phyloP scores from a whole-genome alignment of 768 basidiomycete species.

The Rhodotorula sphaerocarpa region DNA sequence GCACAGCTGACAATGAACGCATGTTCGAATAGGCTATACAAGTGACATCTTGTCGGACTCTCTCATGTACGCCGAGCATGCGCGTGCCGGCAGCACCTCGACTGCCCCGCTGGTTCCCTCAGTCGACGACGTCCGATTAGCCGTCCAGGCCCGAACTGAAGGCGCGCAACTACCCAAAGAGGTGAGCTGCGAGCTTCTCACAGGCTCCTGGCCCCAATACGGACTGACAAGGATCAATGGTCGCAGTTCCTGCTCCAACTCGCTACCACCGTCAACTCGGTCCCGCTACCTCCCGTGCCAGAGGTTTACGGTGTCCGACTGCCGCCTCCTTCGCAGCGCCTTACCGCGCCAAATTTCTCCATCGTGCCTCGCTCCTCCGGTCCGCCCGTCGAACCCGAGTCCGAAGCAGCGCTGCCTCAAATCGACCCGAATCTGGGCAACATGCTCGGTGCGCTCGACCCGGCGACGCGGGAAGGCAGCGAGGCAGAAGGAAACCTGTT shows the following conservation, averaged over 20 bases:
- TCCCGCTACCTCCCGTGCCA: constrained; percentile 45
- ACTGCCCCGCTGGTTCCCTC: constrained; percentile 14
- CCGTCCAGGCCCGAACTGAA: constrained; percentile 45
- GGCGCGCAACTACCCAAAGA: constrained; percentile 46
- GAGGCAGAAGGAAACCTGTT: constrained; percentile 38
- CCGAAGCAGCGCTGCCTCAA: neutral
- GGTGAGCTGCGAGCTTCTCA: constrained; percentile 37
- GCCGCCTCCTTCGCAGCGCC: constrained; percentile 43
- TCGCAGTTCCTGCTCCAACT: constrained; percentile 45
- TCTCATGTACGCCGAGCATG: constrained; percentile 45
- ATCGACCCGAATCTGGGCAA: neutral
- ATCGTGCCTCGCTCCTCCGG: constrained; percentile 41
- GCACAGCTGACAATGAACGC: neutral
- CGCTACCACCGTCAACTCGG: constrained; percentile 45
- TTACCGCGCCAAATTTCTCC: constrained; percentile 46
- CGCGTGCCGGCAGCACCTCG: constrained; percentile 39
- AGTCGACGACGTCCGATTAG: constrained; percentile 45
- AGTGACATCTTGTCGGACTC: constrained; percentile 45
- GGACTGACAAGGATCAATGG: too few relatives aligned
- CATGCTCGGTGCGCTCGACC: neutral
- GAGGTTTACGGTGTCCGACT: constrained; percentile 47
- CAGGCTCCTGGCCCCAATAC: neutral
- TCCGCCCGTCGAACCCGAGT: neutral
- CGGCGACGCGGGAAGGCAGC: constrained; percentile 16
- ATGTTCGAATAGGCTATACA: constrained; percentile 44